These are phyloP conservation scores for Phaeoacremonium minimum DNA, from an alignment of 2,329 filamentous ascomycete species.

Conservation along the genomic window DNA sequence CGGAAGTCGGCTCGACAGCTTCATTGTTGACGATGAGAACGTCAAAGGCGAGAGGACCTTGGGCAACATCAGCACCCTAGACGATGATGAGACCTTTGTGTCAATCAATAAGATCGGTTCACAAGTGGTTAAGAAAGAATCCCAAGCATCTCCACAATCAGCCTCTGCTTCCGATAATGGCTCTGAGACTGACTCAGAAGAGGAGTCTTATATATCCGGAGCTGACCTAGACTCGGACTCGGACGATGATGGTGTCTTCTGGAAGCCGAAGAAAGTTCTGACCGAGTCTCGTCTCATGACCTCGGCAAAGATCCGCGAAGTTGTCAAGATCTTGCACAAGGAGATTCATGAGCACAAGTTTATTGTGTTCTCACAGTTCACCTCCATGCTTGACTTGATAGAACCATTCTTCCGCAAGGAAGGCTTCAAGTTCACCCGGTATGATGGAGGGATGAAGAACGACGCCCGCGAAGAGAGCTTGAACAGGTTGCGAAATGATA, in stretches of 20 bases:
- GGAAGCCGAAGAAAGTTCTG: slow-evolving; percentile 11
- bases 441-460: slow-evolving; percentile 94
- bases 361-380: slow-evolving; percentile 98
- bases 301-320: slow-evolving; percentile 88
- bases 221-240: slow-evolving; percentile 36
- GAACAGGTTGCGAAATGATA: slow-evolving; percentile 68
- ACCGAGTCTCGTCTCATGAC: slow-evolving; percentile 42
- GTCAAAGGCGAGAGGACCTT: slow-evolving; percentile 19
- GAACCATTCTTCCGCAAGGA: slow-evolving; percentile 81
- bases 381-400: slow-evolving; percentile 93
- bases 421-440: slow-evolving; percentile 76
- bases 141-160: slow-evolving; percentile 11
- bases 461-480: slow-evolving; percentile 87
- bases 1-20: slow-evolving; percentile 49
- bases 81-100: slow-evolving; percentile 29
- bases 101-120: slow-evolving; percentile 29
- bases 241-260: slow-evolving; percentile 29
- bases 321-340: slow-evolving; percentile 73
- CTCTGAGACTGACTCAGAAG: slow-evolving; percentile 21
- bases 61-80: slow-evolving; percentile 17
- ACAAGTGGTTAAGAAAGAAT: slow-evolving; percentile 22
- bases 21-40: slow-evolving; percentile 49
- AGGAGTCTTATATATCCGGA: slow-evolving; percentile 29
- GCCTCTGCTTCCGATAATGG: slow-evolving; percentile 27
- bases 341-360: slow-evolving; percentile 87